Conservation (phyloP, 495 filamentous ascomycete species). For the Platismatia glauca region DNA sequence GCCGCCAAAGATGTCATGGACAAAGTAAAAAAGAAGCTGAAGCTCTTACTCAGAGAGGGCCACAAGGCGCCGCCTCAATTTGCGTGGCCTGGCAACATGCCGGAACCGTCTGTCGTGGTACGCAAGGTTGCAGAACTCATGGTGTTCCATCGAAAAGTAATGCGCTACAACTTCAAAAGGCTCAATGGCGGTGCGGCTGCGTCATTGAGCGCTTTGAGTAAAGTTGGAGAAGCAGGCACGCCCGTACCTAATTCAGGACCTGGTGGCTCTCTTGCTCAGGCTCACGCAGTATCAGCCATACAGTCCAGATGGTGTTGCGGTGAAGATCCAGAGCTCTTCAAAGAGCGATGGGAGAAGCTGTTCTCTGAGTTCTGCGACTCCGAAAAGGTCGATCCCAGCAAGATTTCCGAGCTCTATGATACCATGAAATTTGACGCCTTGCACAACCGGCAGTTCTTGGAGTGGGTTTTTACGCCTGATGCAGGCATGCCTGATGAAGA, state of each 20-base stretch:
- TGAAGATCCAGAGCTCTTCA: slow-evolving; percentile 90
- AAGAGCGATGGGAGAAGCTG: slow-evolving; percentile 96
- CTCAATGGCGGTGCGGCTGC: slow-evolving; percentile 55
- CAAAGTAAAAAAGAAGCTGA: slow-evolving; percentile 98
- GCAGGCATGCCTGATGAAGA: slow-evolving; percentile 58
- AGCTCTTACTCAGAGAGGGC: slow-evolving; percentile 78
- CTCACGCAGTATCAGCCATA: slow-evolving; percentile 56
- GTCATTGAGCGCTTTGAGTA: slow-evolving; percentile 39
- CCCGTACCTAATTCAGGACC: slow-evolving; percentile 4
- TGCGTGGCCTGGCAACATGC: slow-evolving; percentile 86
- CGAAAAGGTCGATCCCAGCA: slow-evolving; percentile 96
- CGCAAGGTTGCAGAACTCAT: slow-evolving; percentile 88
- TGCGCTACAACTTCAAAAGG: slow-evolving; percentile 83
- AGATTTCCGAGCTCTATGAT: slow-evolving; percentile 95
- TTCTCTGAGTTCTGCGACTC: slow-evolving; percentile 93
- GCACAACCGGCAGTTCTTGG: slow-evolving; percentile 92
- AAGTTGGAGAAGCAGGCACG: slow-evolving; percentile 32
- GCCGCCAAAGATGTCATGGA: slow-evolving; percentile 99
- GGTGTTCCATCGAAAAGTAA: slow-evolving; percentile 91
- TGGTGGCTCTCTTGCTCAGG: slow-evolving; percentile 24
- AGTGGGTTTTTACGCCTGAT: slow-evolving; percentile 91
- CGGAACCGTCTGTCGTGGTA: slow-evolving; percentile 85
- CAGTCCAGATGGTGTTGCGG: slow-evolving; percentile 94
- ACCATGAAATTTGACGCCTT: slow-evolving; percentile 99
- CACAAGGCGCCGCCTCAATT: slow-evolving; percentile 85